Evolutionary conservation across 2,329 filamentous ascomycete genomes (phyloP), one percentile per base, ranked within the genome.

Genomic region (Grosmannia serpens): DNA sequence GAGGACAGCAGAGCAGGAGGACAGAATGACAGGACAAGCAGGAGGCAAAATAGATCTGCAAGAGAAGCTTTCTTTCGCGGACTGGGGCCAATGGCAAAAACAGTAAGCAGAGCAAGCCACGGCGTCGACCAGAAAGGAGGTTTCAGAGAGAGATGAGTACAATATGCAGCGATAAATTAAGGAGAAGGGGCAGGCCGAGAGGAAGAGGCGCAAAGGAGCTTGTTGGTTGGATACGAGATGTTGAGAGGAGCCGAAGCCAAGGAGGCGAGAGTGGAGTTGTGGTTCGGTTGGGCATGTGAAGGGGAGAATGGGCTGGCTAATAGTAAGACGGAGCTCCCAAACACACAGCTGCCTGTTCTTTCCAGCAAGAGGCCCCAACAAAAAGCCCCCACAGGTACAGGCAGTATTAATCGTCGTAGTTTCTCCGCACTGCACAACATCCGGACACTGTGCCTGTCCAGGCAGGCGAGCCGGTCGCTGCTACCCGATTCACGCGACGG

Each of bases 221-320:
- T 33, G 31, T 33, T 33, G 31, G 41, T 44, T 44, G 50, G 29
- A 35, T n/a, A 33, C 29, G 29, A 53, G 27, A 27, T 24, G 50
- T 24, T 35, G 50, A 35, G 50, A 29, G 26, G 26, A 51, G 22
- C 53, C 56, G 7, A 58, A 53, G 15, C 53, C 59, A 2, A 50
- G 59, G 4, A 24, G 41, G 27, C 17, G 44, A 51, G 31, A 53
- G 53, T 55, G 53, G 53, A 55, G 53, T 33, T 5, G 54, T 31
- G 26, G 7, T 56, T 55, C 26, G 54, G 54, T 49, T 56, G 54
- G 54, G 44, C 54, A 56, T 56, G 54, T 56, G 54, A 56, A 49
- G 35, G 52, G 31, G 33, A 27, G 22, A 13, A 26, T 26, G 52
- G 50, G 50, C 38, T 41, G 15, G 38, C 38, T 41, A 41, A 41